Conservation (phyloP, 163 green algal species). For the Scenedesmus sp. region DNA sequence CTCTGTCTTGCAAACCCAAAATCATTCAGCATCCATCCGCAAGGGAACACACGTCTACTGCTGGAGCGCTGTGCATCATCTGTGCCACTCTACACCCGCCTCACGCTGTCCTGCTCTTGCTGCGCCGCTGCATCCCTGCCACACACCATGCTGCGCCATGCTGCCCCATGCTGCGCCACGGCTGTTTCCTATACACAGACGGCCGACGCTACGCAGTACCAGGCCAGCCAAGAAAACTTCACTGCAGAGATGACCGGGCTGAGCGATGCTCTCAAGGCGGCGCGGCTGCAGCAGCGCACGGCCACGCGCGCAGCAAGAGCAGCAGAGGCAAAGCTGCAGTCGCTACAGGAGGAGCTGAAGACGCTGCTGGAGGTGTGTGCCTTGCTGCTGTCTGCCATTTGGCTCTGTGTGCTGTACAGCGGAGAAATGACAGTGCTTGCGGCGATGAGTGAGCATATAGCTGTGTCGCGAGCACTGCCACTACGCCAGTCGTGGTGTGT, state of each 20-base stretch:
- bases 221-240: background rate
- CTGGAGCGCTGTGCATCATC: background rate
- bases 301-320: background rate
- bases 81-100: background rate
- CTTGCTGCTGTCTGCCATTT: background rate
- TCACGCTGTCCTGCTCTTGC: too few species aligned
- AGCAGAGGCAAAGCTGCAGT: background rate
- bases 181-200: background rate
- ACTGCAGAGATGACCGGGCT: background rate
- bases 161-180: background rate
- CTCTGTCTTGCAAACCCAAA: background rate
- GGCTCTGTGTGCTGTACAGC: background rate
- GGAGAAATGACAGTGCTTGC: too few species aligned
- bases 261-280: background rate
- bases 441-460: too few species aligned
- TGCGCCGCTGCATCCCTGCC: background rate
- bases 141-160: too few species aligned
- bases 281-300: background rate
- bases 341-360: slow-evolving; percentile 9
- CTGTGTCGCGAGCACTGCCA: too few species aligned
- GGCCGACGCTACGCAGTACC: background rate
- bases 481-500: too few species aligned
- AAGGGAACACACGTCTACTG: background rate
- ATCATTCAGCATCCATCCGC: background rate
- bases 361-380: background rate